Base-by-base conservation (phyloP, 257 asterid species). In the Scutellaria barbata region DNA sequence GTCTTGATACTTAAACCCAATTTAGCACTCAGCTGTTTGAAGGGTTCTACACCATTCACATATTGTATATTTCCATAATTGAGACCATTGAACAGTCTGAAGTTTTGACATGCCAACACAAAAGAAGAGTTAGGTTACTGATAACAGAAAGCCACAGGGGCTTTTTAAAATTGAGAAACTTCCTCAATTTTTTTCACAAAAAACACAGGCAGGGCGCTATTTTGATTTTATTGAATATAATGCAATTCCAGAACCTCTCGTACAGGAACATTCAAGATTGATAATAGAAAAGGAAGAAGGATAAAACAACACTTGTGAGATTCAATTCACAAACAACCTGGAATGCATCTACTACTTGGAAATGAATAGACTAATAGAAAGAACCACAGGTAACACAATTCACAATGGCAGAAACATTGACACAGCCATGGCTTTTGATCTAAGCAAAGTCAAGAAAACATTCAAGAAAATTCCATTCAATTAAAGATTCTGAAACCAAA, bases 61-160 rank as follows among this genome's bases (percentile, higher is more conserved):
- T 85, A 42, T 61, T 76, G 74, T 12, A 76, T n/a, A 59, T 67
- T 80, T 73, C 85, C 82, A 3, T 62, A 54, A 45, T 71, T 83
- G 58, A 86, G 70, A 63, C 95, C 87, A 77, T 83, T 86, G 74
- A 84, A 80, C 72, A 69, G 53, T 74, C 85, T 82, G 82, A 78
- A 82, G 71, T 35, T 80, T 82, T 78, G 71, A 9, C 73, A 47
- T 48, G 69, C 76, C 79, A 30, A 87, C 75, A 72, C 10, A 69
- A 35, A 60, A 68, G 33, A 72, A 7, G 41, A 55, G 37, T 63
- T 73, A 55, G 70, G 63, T 58, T 12, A 54, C 74, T 35, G 64
- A 40, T 22, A 22, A 42, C 50, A 45, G 25, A 51, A 17, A 66
- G 14, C 10, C 37, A 40, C 10, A 37, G 5, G 39, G 10, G 41